Evolutionary conservation across 495 filamentous ascomycete species (phyloP).

Genomic region (Sabuloglossum arenarium): DNA sequence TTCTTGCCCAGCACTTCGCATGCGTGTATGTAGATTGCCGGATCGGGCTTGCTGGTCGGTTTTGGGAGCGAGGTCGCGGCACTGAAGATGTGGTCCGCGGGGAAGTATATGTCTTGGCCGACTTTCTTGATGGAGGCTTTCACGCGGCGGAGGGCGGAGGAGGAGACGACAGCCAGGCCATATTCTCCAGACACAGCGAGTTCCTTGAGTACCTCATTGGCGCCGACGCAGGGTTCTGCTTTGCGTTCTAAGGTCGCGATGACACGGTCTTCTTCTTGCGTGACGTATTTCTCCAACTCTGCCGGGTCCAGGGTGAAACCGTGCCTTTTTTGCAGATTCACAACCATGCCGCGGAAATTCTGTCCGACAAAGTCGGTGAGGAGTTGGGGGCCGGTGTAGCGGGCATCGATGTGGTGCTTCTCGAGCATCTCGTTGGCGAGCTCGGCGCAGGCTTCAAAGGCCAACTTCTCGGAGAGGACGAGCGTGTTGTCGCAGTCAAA

Average conservation of each 20-base stretch:
- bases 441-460: constrained; percentile 87
- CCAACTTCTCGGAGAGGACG: constrained; percentile 74
- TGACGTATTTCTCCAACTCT: constrained; percentile 59
- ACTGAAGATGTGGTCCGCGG: constrained; percentile 50
- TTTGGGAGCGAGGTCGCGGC: constrained; percentile 58
- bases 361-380: constrained; percentile 83
- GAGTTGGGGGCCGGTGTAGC: constrained; percentile 62
- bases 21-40: constrained; percentile 74
- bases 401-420: constrained; percentile 33
- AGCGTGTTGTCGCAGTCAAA: constrained; percentile 98
- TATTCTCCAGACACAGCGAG: constrained; percentile 43
- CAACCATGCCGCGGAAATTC: constrained; percentile 88
- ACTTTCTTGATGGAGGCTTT: constrained; percentile 64
- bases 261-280: constrained; percentile 61
- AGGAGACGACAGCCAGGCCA: constrained; percentile 62
- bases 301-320: constrained; percentile 41
- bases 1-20: constrained; percentile 54
- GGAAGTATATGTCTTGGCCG: constrained; percentile 62
- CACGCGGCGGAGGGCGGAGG: constrained; percentile 59
- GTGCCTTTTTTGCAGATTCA: constrained; percentile 55
- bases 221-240: constrained; percentile 57
- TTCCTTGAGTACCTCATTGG: constrained; percentile 42
- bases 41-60: constrained; percentile 82
- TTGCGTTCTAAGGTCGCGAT: constrained; percentile 56
- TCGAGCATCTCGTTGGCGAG: constrained; percentile 78